Evolutionary conservation across 2,329 filamentous ascomycete genomes (phyloP), one percentile per base, ranked within the genome.

Genomic region (Blumeria hordei): DNA sequence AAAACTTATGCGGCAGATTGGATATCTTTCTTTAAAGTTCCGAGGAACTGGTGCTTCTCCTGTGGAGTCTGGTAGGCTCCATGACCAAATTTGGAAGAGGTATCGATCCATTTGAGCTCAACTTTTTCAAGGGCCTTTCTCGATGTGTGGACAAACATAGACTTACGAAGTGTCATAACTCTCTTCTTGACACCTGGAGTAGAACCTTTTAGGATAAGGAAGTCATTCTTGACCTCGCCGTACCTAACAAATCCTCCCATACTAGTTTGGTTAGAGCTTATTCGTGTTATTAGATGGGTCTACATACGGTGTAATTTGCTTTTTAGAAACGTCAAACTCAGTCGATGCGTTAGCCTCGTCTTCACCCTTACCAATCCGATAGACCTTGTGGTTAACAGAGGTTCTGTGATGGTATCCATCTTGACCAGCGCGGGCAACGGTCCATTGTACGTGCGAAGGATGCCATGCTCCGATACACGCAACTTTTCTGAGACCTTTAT

Each of bases 381-480:
- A 98, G 70, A 98, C 74, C 85, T 98, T 98, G 87, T 98, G 92
- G 85, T 98, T 98, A 78, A 92, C 85, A 62, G 92, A 96, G 69
- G 92, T 98, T 84, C 92, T 88, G 78, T 98, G 92, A 74, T 98
- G 92, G 83, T 98, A 98, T 80, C 92, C 92, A 74, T 82, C 81
- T 78, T 98, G 92, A 94, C 92, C 92, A 63, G 92, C 92, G 85
- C 92, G 92, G 71, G 90, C 92, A 77, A 98, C 92, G 72, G 92
- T 98, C 92, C 92, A 98, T 79, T 98, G 92, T 74, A 98, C 92
- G 87, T 98, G 92, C 74, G 85, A 88, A 70, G 92, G 92, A 80
- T 98, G 92, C 92, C 92, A 98, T 67, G 92, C 92, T 85, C 92
- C 92, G 73, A 98, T 98, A 94, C 92, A 98, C 70, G 92, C 92